Evolutionary conservation across 2,329 filamentous ascomycete species (phyloP).

Genomic region (Penicillium sp.): DNA sequence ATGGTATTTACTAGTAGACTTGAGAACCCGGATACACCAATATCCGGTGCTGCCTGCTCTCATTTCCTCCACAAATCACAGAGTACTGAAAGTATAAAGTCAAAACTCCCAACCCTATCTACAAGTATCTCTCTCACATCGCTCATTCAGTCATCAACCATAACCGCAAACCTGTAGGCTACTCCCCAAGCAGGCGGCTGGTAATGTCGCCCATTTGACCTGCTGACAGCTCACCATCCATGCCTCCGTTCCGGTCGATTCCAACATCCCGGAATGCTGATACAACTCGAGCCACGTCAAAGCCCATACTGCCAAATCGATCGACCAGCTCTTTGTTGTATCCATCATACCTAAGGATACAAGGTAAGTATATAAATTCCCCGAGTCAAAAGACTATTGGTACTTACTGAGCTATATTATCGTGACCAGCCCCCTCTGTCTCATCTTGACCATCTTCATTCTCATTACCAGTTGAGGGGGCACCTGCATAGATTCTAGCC

Average conservation of each 20-base stretch:
- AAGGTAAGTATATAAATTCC: conserved; percentile 29
- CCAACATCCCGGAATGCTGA: conserved; percentile 78
- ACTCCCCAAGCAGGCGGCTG: conserved; percentile 76
- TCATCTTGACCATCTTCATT: conserved; percentile 54
- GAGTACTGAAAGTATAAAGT: neutral
- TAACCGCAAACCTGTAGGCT: neutral
- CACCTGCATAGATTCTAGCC: conserved; percentile 80
- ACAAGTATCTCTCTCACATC: neutral
- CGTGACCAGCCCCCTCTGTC: conserved; percentile 58
- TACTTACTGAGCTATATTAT: conserved; percentile 55
- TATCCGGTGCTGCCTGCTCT: neutral
- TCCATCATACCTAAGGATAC: conserved; percentile 68
- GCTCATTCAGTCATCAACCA: neutral
- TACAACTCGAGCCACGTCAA: conserved; percentile 82
- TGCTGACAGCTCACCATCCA: conserved; percentile 84
- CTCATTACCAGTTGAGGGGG: conserved; percentile 61
- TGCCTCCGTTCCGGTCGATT: conserved; percentile 73
- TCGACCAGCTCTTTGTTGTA: conserved; percentile 84
- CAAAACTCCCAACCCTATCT: neutral
- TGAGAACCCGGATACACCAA: too few species aligned
- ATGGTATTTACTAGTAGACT: too few species aligned
- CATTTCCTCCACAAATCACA: neutral
- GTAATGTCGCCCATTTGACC: conserved; percentile 90
- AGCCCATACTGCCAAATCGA: conserved; percentile 86
- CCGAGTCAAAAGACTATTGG: neutral